phyloP scores from a whole-genome alignment of 331 rosid genomes.

The Dryas integrifolia region DNA sequence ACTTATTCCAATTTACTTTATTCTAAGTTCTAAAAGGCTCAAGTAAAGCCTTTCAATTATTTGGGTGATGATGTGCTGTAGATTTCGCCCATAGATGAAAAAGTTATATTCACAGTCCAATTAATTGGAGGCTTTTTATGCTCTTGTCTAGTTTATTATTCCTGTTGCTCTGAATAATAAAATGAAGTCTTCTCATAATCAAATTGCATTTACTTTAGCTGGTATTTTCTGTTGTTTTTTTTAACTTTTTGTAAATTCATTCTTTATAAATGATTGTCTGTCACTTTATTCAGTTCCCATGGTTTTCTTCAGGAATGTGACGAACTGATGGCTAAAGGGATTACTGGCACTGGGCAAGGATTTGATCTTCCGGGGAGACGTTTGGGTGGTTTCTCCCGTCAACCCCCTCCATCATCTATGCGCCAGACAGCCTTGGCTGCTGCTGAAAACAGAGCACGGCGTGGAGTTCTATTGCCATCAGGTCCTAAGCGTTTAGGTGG shows the following conservation, averaged over 20 bases:
- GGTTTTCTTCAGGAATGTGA: constrained; percentile 53
- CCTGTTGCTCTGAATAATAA: not conserved
- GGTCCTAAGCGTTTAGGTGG: constrained; percentile 65
- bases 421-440: constrained; percentile 52
- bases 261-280: not conserved
- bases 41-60: not conserved
- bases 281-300: constrained; percentile 12
- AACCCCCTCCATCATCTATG: constrained; percentile 36
- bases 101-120: not conserved
- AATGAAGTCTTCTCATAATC: too few species aligned
- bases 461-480: constrained; percentile 42
- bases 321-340: constrained; percentile 53
- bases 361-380: constrained; percentile 47
- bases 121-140: not conserved
- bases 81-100: not conserved
- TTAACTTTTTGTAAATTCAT: not conserved
- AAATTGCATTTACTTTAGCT: not conserved
- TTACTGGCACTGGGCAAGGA: constrained; percentile 45
- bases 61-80: not conserved
- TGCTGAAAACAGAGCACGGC: constrained; percentile 53
- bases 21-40: not conserved
- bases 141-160: not conserved
- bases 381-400: constrained; percentile 52
- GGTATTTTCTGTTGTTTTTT: not conserved
- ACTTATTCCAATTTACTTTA: too few species aligned